Evolutionary conservation across 192 early-diverging fungal genomes (phyloP), one percentile per base, ranked within the genome.

Genomic region (Umbelopsis sp.): DNA sequence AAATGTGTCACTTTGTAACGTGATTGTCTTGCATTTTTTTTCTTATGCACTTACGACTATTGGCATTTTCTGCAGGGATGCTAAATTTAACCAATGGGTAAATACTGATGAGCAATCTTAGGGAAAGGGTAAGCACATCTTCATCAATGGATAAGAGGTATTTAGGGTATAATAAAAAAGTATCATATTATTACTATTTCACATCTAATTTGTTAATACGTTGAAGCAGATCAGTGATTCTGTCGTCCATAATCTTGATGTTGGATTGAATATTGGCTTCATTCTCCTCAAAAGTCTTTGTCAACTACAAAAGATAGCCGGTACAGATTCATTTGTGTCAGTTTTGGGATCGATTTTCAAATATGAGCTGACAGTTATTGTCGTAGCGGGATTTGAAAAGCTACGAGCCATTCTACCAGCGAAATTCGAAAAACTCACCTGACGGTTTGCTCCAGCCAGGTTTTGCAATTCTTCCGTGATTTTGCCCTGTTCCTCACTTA

Each of bases 401-500:
- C 35, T 37, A 37, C 35, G 7, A 37, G 35, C 35, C n/a, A n/a
- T n/a, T n/a, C n/a, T n/a, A 41, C 5, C 5, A 41, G 37, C 37
- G 37, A 41, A 41, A 41, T 41, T 41, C 37, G 2, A 41, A 41
- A 12, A 25, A 49, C 67, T 69, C 76, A 88, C 86, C 69, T 82
- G 78, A 25, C 58, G 64, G 11, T 82, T 82, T 12, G 91, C 85
- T 20, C 87, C 85, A 58, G 83, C 82, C 46, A 95, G 79, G 41
- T 76, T 84, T 21, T 84, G 85, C 12, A 92, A 66, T 68, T 92
- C 90, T 46, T 91, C 90, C 4, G 67, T 74, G 52, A 96, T 85
- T 23, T 85, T 83, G 13, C 68, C 79, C 68, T 95, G 94, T 64
- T 92, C 94, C 16, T 74, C 68, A 20, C 85, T 84, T 49, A 95